Percentiles rank a stretch among this genome's conserved stretches.
Evolutionary conservation across 2,329 filamentous ascomycete genomes (phyloP).

Genomic region (Periconia sp.): DNA sequence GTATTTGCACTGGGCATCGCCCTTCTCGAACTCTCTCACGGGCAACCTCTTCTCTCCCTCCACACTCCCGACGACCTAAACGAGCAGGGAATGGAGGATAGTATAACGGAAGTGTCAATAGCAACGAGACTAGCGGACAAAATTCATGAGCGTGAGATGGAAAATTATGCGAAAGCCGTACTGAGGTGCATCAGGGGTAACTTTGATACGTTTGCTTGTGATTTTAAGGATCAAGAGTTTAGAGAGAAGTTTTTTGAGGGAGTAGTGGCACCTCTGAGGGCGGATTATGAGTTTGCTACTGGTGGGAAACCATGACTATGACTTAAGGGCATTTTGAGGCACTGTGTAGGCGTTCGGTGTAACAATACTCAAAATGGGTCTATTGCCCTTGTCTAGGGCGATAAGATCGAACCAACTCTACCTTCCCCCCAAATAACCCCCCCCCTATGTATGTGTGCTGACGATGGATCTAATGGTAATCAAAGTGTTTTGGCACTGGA

Average conservation of each 20-base stretch:
- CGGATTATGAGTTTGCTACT: constrained; percentile 13
- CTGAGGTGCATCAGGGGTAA: constrained; percentile 9
- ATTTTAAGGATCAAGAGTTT: constrained; percentile 10
- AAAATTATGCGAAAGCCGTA: constrained; percentile 12
- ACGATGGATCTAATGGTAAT: too few species aligned
- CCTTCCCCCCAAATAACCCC: too few species aligned
- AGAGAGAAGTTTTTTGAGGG: constrained; percentile 11
- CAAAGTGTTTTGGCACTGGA: too few species aligned
- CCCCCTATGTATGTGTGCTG: too few species aligned
- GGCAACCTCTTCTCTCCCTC: constrained; percentile 4
- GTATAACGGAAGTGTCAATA: constrained; percentile 10
- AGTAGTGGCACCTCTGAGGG: constrained; percentile 8
- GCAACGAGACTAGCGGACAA: constrained; percentile 7
- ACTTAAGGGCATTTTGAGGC: too few species aligned
- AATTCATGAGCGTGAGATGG: constrained; percentile 7
- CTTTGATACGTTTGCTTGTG: constrained; percentile 1
- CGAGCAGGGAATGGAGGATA: constrained; percentile 6
- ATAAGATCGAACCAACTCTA: too few species aligned
- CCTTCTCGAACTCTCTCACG: constrained; percentile 19
- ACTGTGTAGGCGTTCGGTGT: too few species aligned
- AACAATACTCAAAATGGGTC: too few species aligned
- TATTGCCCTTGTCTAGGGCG: too few species aligned
- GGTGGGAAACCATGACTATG: background rate
- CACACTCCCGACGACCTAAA: constrained; percentile 12
- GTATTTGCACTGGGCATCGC: constrained; percentile 20